Conservation (phyloP, 1,139 yeast genomes). For the Casaregolazyma lundiana region DNA sequence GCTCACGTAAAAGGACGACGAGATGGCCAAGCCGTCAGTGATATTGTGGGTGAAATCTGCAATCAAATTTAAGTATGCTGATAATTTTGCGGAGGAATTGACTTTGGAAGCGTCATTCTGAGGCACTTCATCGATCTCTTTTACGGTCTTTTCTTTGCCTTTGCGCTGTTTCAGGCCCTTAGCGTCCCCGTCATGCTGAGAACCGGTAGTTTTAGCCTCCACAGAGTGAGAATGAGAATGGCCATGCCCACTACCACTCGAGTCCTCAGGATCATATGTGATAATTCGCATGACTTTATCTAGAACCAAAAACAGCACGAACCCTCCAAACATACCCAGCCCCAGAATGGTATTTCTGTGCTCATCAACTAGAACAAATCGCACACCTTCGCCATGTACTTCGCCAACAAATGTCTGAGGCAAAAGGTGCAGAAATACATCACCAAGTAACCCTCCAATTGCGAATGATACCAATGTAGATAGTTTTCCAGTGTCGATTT, state of each 20-base stretch:
- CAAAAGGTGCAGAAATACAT: slow-evolving; percentile 57
- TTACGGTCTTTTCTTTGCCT: slow-evolving; percentile 1
- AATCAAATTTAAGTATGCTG: slow-evolving; percentile 58
- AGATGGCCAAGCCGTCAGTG: slow-evolving; percentile 66
- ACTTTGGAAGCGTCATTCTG: slow-evolving; percentile 11
- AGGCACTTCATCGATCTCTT: slow-evolving; percentile 10
- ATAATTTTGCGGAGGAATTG: slow-evolving; percentile 32
- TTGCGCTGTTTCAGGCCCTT: slow-evolving; percentile 1
- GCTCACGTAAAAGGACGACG: slow-evolving; percentile 59
- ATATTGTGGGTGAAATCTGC: slow-evolving; percentile 66
- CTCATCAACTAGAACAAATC: slow-evolving; percentile 46
- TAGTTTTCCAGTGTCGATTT: slow-evolving; percentile 43
- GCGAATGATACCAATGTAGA: slow-evolving; percentile 60
- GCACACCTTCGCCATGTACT: slow-evolving; percentile 33
- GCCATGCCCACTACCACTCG: slow-evolving; percentile 42
- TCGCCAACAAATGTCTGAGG: slow-evolving; percentile 61
- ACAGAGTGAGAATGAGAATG: slow-evolving; percentile 31
- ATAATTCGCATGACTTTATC: slow-evolving; percentile 54
- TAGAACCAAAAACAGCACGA: slow-evolving; percentile 48
- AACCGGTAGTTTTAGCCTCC: slow-evolving; percentile 4
- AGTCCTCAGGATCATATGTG: slow-evolving; percentile 39
- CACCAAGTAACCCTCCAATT: slow-evolving; percentile 66
- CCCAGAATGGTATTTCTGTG: slow-evolving; percentile 47
- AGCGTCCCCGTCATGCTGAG: slow-evolving; percentile 6
- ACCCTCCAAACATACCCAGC: slow-evolving; percentile 51